Conservation (phyloP, 495 filamentous ascomycete species). For the Margaritispora aquatica region DNA sequence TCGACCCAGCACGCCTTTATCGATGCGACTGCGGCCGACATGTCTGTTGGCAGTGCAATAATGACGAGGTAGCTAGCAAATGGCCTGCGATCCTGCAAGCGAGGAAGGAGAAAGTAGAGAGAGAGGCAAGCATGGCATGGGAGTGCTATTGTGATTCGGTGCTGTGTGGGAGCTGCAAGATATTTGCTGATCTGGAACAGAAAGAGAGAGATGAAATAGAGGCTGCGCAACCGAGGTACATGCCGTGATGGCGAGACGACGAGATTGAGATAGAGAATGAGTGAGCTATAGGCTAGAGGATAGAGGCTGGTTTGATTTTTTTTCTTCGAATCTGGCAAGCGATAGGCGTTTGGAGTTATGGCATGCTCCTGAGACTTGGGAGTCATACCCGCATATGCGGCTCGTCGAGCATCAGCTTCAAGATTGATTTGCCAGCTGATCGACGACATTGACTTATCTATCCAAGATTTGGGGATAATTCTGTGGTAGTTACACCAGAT, state of each 20-base stretch:
- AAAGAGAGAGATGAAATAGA: background rate
- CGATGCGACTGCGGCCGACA: background rate
- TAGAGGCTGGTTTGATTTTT: background rate
- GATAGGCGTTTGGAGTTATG: background rate
- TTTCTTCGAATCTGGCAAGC: background rate
- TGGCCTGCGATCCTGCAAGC: background rate
- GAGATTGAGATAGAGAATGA: background rate
- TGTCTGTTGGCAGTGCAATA: background rate
- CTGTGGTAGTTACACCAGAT: no score
- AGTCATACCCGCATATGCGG: no score
- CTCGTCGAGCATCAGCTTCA: no score
- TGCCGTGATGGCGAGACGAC: background rate
- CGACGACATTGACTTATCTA: no score
- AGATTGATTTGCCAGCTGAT: background rate
- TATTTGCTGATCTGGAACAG: background rate
- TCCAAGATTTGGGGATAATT: no score
- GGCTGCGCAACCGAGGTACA: background rate
- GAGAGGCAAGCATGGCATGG: background rate
- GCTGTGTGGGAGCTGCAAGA: conserved; percentile 9
- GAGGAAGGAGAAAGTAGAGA: background rate
- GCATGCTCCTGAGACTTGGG: no score
- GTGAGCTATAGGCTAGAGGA: background rate
- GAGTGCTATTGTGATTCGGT: conserved; percentile 9
- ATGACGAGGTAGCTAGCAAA: background rate
- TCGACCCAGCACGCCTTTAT: background rate